These are phyloP conservation scores for Liquidambar formosana DNA, from an alignment of 164 flowering plant genomes.

Conservation along the genomic window DNA sequence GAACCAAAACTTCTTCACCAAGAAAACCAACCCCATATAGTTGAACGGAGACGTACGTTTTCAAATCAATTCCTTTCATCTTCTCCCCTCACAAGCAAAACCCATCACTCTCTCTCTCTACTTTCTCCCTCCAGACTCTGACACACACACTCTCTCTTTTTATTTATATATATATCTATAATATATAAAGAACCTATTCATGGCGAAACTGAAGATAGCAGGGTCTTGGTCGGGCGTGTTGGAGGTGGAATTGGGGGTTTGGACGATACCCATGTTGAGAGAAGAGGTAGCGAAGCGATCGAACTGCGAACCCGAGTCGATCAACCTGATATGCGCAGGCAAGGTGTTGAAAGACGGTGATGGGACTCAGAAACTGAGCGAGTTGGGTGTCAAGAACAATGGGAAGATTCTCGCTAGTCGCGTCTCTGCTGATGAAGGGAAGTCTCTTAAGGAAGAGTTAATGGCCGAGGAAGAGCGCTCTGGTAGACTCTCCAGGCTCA, in stretches of 20 bases:
- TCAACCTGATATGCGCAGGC: constrained; percentile 74
- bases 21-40: too few species aligned
- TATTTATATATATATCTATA: too few species aligned
- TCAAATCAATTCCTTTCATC: too few species aligned
- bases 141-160: too few species aligned
- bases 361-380: constrained; percentile 38
- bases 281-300: constrained; percentile 67
- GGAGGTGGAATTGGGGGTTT: constrained; percentile 63
- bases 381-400: constrained; percentile 73
- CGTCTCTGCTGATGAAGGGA: constrained; percentile 44
- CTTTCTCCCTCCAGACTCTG: too few species aligned
- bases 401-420: constrained; percentile 60
- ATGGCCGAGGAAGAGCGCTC: constrained; percentile 79
- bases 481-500: constrained; percentile 59
- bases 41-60: too few species aligned
- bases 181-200: not conserved
- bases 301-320: constrained; percentile 35
- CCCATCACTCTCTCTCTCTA: too few species aligned
- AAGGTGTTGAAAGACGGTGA: constrained; percentile 66
- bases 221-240: constrained; percentile 79
- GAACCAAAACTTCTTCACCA: too few species aligned
- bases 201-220: constrained; percentile 71
- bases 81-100: too few species aligned
- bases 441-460: constrained; percentile 36
- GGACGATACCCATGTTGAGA: constrained; percentile 70